Conservation (phyloP, 2,329 filamentous ascomycete species). For the Ophiobolus disseminans region DNA sequence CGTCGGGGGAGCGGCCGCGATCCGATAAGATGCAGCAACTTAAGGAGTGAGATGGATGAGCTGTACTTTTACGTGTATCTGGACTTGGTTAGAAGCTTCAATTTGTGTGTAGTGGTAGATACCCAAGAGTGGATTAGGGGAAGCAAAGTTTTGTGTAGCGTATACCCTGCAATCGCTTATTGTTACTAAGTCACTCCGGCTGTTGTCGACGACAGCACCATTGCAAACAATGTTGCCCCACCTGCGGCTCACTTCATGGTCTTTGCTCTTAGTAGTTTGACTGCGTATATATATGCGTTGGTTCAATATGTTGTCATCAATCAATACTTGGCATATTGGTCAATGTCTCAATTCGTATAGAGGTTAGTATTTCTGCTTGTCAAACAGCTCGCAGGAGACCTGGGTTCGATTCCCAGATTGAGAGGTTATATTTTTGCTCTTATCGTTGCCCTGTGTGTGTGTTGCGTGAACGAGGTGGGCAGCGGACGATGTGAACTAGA, state of each 20-base stretch:
- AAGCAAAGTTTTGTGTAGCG: constrained; percentile 6
- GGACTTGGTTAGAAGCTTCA: background rate
- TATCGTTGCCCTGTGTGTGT: background rate
- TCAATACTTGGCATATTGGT: background rate
- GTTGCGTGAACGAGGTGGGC: background rate
- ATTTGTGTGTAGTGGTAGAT: background rate
- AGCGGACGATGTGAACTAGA: background rate
- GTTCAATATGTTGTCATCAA: background rate
- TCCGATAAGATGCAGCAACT: constrained; percentile 3
- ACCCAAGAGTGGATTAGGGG: background rate
- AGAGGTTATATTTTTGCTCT: constrained; percentile 11
- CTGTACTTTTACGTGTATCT: background rate
- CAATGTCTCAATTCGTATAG: constrained; percentile 22
- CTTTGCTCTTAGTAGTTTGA: background rate
- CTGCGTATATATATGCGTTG: constrained; percentile 2
- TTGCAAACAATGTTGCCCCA: too few species aligned
- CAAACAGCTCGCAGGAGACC: constrained; percentile 22
- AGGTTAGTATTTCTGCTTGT: constrained; percentile 30
- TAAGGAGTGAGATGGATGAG: background rate
- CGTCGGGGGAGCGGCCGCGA: constrained; percentile 3
- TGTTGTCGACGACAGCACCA: background rate
- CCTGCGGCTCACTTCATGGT: too few species aligned
- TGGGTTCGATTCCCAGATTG: constrained; percentile 21
- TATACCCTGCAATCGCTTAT: constrained; percentile 14
- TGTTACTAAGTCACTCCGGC: background rate